Evolutionary conservation across 306 rosid species (phyloP).

Genomic region (Malus domestica): ASM211411v1 NC_041795.1:31880001-31880500

Average conservation of each 20-base stretch:
- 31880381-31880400: background rate
- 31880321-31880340: background rate
- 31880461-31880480: background rate
- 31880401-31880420: background rate
- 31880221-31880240: constrained; percentile 47
- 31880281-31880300: constrained; percentile 66
- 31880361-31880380: background rate
- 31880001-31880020: background rate
- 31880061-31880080: constrained; percentile 25
- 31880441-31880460: background rate
- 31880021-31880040: background rate
- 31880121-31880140: constrained; percentile 53
- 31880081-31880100: constrained; percentile 56
- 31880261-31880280: constrained; percentile 66
- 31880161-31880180: constrained; percentile 63
- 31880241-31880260: constrained; percentile 65
- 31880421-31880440: background rate
- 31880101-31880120: constrained; percentile 69
- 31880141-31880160: constrained; percentile 61
- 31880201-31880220: constrained; percentile 83
- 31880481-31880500: background rate
- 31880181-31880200: constrained; percentile 69
- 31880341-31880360: background rate
- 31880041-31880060: background rate
- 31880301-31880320: background rate